Base-by-base conservation (phyloP, 805 yeast genomes). In the Helenozyma baotianmanensis region DNA sequence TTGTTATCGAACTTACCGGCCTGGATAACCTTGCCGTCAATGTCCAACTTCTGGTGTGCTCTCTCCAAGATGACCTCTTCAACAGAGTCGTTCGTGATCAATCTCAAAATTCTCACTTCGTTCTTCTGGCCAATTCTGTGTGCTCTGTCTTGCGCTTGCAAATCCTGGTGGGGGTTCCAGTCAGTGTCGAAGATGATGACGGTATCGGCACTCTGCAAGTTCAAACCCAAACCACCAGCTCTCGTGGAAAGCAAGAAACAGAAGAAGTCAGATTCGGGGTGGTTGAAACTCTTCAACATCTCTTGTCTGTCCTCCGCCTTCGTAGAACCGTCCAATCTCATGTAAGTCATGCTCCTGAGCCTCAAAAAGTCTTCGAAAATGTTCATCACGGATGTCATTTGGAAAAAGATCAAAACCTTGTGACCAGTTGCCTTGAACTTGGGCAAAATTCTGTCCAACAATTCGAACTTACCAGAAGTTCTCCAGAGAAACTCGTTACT, bases 121-220 rank as follows among this genome's bases (percentile, higher is more conserved):
- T 84, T 84, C 69, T 83, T 84, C 53, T 84, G 94, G 27, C 94
- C 94, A 56, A 84, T 84, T 70, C 94, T 76, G 58, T 84, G 94
- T 1, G 94, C 94, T 67, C 94, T 72, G 60, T 84, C 94, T 60
- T 84, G 94, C 1, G 92, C 94, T 57, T 84, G 94, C 52, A 84
- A 74, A 76, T 84, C 94, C 59, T 84, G 94, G 62, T 84, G 94
- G 7, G 94, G 94, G 53, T 84, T 84, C 94, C 94, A 84, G 63
- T 84, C 94, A 11, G 90, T 82, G 56, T 84, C 94, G 54, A 83
- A 84, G 42, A 84, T 84, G 42, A 84, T 78, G 38, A 84, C 94
- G 0, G 94, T 84, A 54, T 84, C 94, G 3, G 94, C 94, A 16
- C 89, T 82, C 63, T 84, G 94, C 56, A 84, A 74, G 58, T 84